These are phyloP conservation scores for thale cress (Arabidopsis thaliana) DNA, from an alignment of 345 rosid genomes.

Conservation along the genomic window TAIR10.1 NC_003074.8:3927001-3927500, in stretches of 20 bases:
- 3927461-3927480: conserved; percentile 39
- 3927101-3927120: not conserved
- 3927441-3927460: conserved; percentile 35
- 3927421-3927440: not conserved
- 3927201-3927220: conserved; percentile 9
- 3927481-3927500: conserved; percentile 31
- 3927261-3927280: conserved; percentile 7
- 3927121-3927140: conserved; percentile 13
- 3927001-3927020: conserved; percentile 45
- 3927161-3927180: not conserved
- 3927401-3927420: conserved; percentile 12
- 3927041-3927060: conserved; percentile 7
- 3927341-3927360: not conserved
- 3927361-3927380: not conserved
- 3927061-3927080: conserved; percentile 27
- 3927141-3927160: not conserved
- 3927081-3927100: not conserved
- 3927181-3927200: conserved; percentile 7
- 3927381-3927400: not conserved
- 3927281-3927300: not conserved
- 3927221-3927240: not conserved
- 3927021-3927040: conserved; percentile 25
- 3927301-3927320: not conserved
- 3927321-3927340: not conserved
- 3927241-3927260: not conserved